Percentiles rank a stretch among this genome's conserved stretches.
Evolutionary conservation across 768 basidiomycete genomes (phyloP).

Genomic region (Tricholoma matsutake): DNA sequence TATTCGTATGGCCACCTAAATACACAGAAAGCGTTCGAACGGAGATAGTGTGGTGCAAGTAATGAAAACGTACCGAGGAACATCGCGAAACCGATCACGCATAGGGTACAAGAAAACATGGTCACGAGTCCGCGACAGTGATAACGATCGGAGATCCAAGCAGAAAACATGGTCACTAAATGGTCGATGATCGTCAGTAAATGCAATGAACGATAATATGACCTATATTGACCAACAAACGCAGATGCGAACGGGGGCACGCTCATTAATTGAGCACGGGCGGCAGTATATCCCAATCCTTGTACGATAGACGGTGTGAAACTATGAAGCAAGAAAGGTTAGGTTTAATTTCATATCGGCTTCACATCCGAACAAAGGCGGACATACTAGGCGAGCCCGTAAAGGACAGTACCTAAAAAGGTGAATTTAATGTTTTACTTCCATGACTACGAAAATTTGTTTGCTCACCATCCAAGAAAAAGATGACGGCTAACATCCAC

Average conservation of each 20-base stretch:
- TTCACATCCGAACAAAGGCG: not conserved
- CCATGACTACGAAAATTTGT: not conserved
- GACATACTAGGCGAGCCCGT: conserved; percentile 47
- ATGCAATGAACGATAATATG: not conserved
- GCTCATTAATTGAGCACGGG: conserved; percentile 58
- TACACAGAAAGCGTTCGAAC: not conserved
- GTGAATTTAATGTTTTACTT: not conserved
- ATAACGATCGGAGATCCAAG: conserved; percentile 52
- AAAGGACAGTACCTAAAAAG: conserved; percentile 39
- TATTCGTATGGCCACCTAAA: conserved; percentile 34
- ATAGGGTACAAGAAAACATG: conserved; percentile 42
- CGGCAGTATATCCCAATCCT: conserved; percentile 52
- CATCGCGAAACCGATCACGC: conserved; percentile 51
- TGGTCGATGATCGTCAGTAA: not conserved
- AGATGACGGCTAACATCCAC: conserved; percentile 44
- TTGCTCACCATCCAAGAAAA: conserved; percentile 51
- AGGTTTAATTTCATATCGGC: not conserved
- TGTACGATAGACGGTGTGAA: conserved; percentile 74
- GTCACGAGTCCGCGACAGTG: conserved; percentile 45
- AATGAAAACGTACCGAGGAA: conserved; percentile 43
- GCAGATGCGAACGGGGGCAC: conserved; percentile 54
- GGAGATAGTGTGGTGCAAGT: not conserved
- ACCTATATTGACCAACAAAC: conserved; percentile 40
- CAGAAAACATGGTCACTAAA: conserved; percentile 32
- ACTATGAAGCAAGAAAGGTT: conserved; percentile 27